phyloP scores from a whole-genome alignment of 352 stramenopile genomes.

The Achlya hypogyna region DNA sequence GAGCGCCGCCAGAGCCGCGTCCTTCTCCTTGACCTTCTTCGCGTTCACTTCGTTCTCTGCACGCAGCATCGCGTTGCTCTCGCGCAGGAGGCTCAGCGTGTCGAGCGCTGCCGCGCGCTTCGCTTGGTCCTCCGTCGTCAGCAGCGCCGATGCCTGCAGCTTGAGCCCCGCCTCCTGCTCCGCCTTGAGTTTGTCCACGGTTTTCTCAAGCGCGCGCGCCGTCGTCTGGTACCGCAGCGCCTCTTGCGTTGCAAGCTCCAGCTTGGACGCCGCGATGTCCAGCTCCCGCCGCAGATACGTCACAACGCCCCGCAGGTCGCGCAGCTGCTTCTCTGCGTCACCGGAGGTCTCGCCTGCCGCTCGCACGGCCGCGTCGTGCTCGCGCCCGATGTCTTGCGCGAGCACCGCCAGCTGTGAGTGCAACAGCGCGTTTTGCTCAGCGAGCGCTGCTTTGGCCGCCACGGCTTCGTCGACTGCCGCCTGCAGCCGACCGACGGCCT shows the following conservation, averaged over 20 bases:
- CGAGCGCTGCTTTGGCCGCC: constrained; percentile 38
- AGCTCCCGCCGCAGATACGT: constrained; percentile 57
- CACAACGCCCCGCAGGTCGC: constrained; percentile 64
- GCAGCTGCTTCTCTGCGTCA: constrained; percentile 43
- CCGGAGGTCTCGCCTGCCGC: constrained; percentile 5
- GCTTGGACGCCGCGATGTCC: constrained; percentile 58
- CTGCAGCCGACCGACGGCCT: constrained; percentile 35
- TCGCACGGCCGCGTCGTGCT: constrained; percentile 30
- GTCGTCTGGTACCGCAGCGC: constrained; percentile 43
- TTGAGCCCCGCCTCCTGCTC: constrained; percentile 16
- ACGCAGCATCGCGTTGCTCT: constrained; percentile 70
- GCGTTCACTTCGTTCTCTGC: constrained; percentile 59
- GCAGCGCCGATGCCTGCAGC: background rate
- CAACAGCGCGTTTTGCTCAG: constrained; percentile 63
- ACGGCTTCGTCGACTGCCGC: constrained; percentile 40
- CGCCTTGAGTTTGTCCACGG: constrained; percentile 45
- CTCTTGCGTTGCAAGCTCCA: constrained; percentile 61
- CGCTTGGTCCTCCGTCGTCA: constrained; percentile 13
- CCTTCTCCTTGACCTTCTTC: constrained; percentile 40
- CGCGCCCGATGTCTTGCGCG: constrained; percentile 41
- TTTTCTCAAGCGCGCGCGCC: constrained; percentile 48
- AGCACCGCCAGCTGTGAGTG: constrained; percentile 62
- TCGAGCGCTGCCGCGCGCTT: constrained; percentile 61
- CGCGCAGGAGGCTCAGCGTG: constrained; percentile 60
- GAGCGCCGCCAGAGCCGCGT: constrained; percentile 36